These are phyloP conservation scores for Hymenoscyphus salicellus DNA, from an alignment of 2,329 filamentous ascomycete species.

Conservation along the genomic window DNA sequence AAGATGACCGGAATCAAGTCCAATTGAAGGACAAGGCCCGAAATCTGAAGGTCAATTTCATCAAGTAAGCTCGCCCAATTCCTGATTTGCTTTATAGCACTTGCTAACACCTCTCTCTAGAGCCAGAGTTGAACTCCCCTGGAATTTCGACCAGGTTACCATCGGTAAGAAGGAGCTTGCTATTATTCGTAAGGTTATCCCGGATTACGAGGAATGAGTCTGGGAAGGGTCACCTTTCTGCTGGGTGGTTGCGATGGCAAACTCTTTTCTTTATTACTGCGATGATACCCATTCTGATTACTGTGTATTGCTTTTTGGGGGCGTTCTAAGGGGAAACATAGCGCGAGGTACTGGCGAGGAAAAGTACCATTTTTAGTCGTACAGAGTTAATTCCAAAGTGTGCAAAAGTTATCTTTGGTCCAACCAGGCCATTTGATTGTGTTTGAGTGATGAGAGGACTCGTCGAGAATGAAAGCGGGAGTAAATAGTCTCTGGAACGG, in stretches of 20 bases:
- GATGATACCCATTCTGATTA: background rate
- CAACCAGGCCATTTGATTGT: too few species aligned
- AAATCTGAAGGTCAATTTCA: conserved; percentile 47
- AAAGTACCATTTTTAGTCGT: background rate
- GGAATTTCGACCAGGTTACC: conserved; percentile 43
- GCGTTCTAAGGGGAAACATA: background rate
- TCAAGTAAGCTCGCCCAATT: conserved; percentile 39
- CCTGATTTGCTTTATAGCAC: background rate
- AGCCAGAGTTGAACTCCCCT: conserved; percentile 35
- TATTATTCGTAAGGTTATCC: conserved; percentile 29
- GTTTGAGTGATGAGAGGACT: too few species aligned
- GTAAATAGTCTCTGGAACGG: too few species aligned
- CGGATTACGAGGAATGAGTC: conserved; percentile 20
- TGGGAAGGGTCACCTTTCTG: background rate
- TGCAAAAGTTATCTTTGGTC: too few species aligned
- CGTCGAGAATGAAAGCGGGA: too few species aligned
- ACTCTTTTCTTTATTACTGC: background rate
- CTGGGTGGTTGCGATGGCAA: background rate
- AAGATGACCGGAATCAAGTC: conserved; percentile 42
- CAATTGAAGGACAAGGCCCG: conserved; percentile 54
- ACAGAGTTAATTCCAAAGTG: too few species aligned
- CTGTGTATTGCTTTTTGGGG: background rate
- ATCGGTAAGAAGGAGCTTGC: conserved; percentile 42
- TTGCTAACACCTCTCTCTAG: conserved; percentile 9
- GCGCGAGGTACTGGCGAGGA: background rate